Evolutionary conservation across 2,329 filamentous ascomycete genomes (phyloP).

Genomic region (Paecilomyces dactylethromorphus): DNA sequence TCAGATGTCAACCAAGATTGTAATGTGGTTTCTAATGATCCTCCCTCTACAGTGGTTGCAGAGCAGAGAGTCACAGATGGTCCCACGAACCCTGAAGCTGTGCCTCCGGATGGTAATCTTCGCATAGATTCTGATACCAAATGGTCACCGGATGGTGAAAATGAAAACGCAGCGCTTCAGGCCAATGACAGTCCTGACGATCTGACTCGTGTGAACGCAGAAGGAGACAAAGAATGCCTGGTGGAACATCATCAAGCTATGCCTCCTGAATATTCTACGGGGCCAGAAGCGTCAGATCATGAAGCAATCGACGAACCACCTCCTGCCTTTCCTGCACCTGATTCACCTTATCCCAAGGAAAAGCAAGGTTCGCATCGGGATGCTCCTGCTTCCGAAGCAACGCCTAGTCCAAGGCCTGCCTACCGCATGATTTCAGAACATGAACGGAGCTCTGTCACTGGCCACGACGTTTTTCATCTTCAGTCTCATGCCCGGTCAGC

Average conservation of each 20-base stretch:
- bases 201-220: neutral
- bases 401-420: neutral
- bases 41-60: neutral
- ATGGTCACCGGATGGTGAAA: neutral
- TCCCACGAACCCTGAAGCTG: neutral
- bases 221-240: neutral
- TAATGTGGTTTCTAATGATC: neutral
- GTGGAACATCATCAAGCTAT: neutral
- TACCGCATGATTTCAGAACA: neutral
- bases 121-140: neutral
- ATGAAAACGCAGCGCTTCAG: neutral
- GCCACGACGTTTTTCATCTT: neutral
- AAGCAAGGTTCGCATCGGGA: neutral
- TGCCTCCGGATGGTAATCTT: neutral
- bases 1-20: slow-evolving; percentile 6
- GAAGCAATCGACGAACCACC: slow-evolving; percentile 4
- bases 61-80: neutral
- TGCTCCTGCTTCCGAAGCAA: neutral
- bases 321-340: slow-evolving; percentile 3
- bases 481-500: neutral
- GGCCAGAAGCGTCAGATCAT: neutral
- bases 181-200: neutral
- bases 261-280: neutral
- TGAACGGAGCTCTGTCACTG: neutral
- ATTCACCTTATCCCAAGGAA: slow-evolving; percentile 1